These are phyloP conservation scores for Jasminum sambac DNA, from an alignment of 257 asterid species.

Conservation along the genomic window DNA sequence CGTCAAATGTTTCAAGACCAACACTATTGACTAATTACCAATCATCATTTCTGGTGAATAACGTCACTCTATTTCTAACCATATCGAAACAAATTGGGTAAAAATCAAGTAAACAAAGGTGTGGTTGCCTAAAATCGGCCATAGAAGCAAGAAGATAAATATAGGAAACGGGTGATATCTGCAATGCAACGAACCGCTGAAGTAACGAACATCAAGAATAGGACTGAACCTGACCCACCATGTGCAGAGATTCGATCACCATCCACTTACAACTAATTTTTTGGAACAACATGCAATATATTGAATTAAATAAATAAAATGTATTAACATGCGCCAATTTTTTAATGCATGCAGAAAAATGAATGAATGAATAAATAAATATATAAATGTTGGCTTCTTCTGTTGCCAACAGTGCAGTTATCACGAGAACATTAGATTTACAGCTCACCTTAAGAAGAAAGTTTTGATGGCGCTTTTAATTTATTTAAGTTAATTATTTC, in stretches of 20 bases:
- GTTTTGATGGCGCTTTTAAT: not conserved
- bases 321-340: not conserved
- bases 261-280: not conserved
- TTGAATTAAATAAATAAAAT: not conserved
- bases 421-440: not conserved
- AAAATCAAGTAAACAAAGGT: not conserved
- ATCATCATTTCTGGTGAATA: too few relatives aligned
- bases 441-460: not conserved
- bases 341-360: not conserved
- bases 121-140: not conserved
- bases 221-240: slow-evolving; percentile 8
- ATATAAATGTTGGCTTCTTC: not conserved
- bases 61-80: too few relatives aligned
- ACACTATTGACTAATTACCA: too few relatives aligned
- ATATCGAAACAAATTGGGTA: too few relatives aligned
- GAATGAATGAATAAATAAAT: not conserved
- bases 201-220: not conserved
- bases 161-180: not conserved
- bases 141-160: not conserved
- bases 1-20: too few relatives aligned
- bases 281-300: not conserved
- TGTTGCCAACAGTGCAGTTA: not conserved
- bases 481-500: not conserved
- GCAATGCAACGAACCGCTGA: not conserved
- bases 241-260: slow-evolving; percentile 1